phyloP scores from a whole-genome alignment of 352 stramenopile species.

The Globisporangium spiculum region DNA sequence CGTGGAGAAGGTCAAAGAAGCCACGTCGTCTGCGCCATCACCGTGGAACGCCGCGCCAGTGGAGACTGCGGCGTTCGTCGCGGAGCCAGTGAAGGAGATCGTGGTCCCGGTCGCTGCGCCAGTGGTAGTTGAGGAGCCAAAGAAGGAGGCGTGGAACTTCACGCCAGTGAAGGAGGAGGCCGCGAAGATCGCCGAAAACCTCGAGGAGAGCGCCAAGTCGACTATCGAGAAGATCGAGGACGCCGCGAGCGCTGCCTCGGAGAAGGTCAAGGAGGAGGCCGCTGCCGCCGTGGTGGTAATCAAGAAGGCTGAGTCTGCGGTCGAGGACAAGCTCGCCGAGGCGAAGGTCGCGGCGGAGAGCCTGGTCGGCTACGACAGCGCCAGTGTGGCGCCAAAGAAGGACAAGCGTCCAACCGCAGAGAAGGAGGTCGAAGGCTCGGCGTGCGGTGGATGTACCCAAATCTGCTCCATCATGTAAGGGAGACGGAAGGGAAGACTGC shows the following conservation, averaged over 20 bases:
- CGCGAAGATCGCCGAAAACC: constrained; percentile 21
- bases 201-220: constrained; percentile 18
- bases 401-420: constrained; percentile 28
- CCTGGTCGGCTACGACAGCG: constrained; percentile 70
- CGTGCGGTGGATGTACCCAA: constrained; percentile 45
- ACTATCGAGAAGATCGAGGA: constrained; percentile 16
- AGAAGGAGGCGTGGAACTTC: constrained; percentile 29
- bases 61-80: constrained; percentile 14
- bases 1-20: constrained; percentile 14
- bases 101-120: constrained; percentile 9
- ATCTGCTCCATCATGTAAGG: constrained; percentile 69
- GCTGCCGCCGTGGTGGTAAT: constrained; percentile 17
- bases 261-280: constrained; percentile 26
- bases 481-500: background rate
- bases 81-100: constrained; percentile 22
- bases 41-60: constrained; percentile 21
- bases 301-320: constrained; percentile 23
- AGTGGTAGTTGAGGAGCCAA: constrained; percentile 17
- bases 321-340: constrained; percentile 31
- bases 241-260: constrained; percentile 2
- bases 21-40: constrained; percentile 14
- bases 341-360: constrained; percentile 49
- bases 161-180: constrained; percentile 26
- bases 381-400: constrained; percentile 54
- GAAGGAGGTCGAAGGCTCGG: constrained; percentile 48